These are phyloP conservation scores for Metschnikowia arizonensis DNA, from an alignment of 805 yeast genomes.

Conservation along the genomic window DNA sequence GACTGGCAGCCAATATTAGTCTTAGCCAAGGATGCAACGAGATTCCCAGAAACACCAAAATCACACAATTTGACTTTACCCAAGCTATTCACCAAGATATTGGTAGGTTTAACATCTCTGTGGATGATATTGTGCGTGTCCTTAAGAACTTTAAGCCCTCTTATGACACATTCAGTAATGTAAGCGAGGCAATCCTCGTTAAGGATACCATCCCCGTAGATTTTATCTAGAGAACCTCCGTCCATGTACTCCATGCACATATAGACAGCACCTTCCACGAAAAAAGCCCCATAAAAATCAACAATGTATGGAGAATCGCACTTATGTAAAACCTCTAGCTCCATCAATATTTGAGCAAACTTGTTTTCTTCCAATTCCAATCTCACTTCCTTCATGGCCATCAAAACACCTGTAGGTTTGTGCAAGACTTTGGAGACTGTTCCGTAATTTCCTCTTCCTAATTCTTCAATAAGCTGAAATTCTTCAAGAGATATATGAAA, in stretches of 20 bases:
- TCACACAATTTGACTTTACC: constrained; percentile 94
- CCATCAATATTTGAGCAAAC: constrained; percentile 93
- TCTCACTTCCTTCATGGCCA: constrained; percentile 98
- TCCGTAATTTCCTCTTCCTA: constrained; percentile 96
- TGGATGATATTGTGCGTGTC: constrained; percentile 91
- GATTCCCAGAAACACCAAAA: constrained; percentile 92
- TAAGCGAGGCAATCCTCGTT: constrained; percentile 78
- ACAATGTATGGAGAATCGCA: constrained; percentile 89
- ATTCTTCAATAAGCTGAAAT: constrained; percentile 73
- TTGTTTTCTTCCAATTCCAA: constrained; percentile 91
- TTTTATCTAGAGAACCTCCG: constrained; percentile 87
- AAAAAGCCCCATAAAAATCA: constrained; percentile 95
- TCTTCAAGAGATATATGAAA: constrained; percentile 86
- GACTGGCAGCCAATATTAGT: constrained; percentile 98
- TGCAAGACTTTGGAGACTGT: constrained; percentile 91
- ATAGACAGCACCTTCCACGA: constrained; percentile 95
- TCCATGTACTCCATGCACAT: constrained; percentile 98
- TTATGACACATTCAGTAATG: constrained; percentile 73
- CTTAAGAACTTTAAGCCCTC: constrained; percentile 78
- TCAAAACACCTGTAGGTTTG: constrained; percentile 82
- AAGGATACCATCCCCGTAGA: constrained; percentile 58
- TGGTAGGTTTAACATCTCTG: constrained; percentile 95
- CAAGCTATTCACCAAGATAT: constrained; percentile 70
- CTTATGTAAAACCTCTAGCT: constrained; percentile 86
- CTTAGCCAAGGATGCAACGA: constrained; percentile 91